Percentiles rank a stretch among this genome's conserved stretches.
Conservation (phyloP, 2,329 filamentous ascomycete species). For the Lecanosticta acicola region DNA sequence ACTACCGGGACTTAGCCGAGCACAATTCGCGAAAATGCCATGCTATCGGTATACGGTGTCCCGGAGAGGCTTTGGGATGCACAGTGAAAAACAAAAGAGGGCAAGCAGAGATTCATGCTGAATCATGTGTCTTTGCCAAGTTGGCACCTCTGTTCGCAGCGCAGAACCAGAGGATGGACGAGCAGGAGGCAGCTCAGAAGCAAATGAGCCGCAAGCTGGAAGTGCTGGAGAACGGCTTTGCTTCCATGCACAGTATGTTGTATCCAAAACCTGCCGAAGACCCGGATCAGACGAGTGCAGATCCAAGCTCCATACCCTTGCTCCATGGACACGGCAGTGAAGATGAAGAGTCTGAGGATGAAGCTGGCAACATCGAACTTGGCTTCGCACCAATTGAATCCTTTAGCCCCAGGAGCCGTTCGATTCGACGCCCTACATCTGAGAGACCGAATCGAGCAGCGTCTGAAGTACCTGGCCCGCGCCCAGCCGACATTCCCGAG, state of each 20-base stretch:
- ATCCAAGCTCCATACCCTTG: slow-evolving; percentile 21
- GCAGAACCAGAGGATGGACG: slow-evolving; percentile 40
- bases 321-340: slow-evolving; percentile 9
- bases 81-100: slow-evolving; percentile 36
- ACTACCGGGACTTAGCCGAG: slow-evolving; percentile 37
- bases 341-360: not conserved
- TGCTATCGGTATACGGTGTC: slow-evolving; percentile 39
- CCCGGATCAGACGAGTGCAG: slow-evolving; percentile 18
- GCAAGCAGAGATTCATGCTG: slow-evolving; percentile 37
- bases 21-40: slow-evolving; percentile 41
- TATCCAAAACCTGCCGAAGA: slow-evolving; percentile 14
- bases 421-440: slow-evolving; percentile 2
- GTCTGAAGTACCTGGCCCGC: slow-evolving; percentile 16
- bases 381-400: not conserved
- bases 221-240: slow-evolving; percentile 41
- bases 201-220: slow-evolving; percentile 41
- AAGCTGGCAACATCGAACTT: not conserved
- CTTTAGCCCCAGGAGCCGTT: not conserved
- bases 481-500: slow-evolving; percentile 20
- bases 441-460: slow-evolving; percentile 9
- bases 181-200: slow-evolving; percentile 40
- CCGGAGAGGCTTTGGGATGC: slow-evolving; percentile 42
- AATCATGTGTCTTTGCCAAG: slow-evolving; percentile 41
- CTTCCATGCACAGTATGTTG: slow-evolving; percentile 41
- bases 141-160: slow-evolving; percentile 42